phyloP scores from a whole-genome alignment of 345 rosid genomes.

The Syzygium aqueum region DNA sequence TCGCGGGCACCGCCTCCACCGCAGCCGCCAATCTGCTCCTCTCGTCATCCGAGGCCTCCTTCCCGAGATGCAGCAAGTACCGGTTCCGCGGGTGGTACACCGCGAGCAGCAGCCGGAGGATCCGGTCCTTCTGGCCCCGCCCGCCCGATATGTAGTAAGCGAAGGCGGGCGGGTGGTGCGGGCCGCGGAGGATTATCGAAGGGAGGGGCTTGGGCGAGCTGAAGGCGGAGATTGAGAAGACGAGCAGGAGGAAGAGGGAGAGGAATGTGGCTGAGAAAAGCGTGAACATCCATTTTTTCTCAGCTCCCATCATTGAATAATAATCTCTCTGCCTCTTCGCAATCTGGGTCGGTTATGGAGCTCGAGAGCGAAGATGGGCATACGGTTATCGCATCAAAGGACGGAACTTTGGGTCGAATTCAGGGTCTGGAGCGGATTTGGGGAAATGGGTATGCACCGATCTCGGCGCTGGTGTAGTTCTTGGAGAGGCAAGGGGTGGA shows the following conservation, averaged over 20 bases:
- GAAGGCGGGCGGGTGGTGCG: slow-evolving; percentile 82
- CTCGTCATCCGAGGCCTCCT: slow-evolving; percentile 77
- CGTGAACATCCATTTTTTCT: slow-evolving; percentile 82
- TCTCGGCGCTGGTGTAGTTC: background rate
- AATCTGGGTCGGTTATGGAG: background rate
- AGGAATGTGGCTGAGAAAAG: slow-evolving; percentile 73
- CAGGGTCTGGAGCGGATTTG: background rate
- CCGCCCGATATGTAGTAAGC: slow-evolving; percentile 87
- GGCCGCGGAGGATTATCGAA: slow-evolving; percentile 60
- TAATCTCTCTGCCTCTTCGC: background rate
- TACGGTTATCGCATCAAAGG: slow-evolving; percentile 12
- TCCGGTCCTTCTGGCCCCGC: slow-evolving; percentile 60
- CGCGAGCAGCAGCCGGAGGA: slow-evolving; percentile 73
- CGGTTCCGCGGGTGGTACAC: slow-evolving; percentile 95
- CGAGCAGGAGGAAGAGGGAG: slow-evolving; percentile 57
- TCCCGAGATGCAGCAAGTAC: slow-evolving; percentile 71
- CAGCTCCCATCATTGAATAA: slow-evolving; percentile 68
- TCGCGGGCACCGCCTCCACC: slow-evolving; percentile 62
- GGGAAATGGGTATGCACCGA: background rate
- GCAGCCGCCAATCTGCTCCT: slow-evolving; percentile 42
- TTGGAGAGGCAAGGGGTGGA: background rate
- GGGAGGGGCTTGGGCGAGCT: slow-evolving; percentile 66
- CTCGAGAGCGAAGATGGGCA: slow-evolving; percentile 21
- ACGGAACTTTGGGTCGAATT: background rate
- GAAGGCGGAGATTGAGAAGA: slow-evolving; percentile 68